Conservation (phyloP, 2,329 filamentous ascomycete genomes). For the Pyricularia pennisetigena region DNA sequence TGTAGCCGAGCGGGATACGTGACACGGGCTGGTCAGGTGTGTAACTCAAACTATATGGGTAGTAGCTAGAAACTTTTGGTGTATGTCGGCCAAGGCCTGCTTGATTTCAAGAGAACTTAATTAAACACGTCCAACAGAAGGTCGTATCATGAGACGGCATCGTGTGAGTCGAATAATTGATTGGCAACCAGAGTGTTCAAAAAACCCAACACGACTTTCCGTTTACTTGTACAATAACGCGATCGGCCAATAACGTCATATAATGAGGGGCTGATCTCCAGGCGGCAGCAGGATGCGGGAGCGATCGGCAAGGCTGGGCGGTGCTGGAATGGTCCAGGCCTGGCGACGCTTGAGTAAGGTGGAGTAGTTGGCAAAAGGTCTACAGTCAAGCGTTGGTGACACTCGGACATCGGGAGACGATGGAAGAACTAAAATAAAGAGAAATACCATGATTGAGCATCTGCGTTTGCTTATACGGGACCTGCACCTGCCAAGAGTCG, state of each 20-base stretch:
- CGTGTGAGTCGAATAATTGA: neutral
- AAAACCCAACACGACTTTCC: neutral
- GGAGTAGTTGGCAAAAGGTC: neutral
- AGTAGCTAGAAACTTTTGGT: too few relatives aligned
- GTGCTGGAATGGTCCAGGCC: neutral
- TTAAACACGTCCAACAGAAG: neutral
- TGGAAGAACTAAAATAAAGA: neutral
- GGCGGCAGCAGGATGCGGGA: neutral
- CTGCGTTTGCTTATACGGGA: neutral
- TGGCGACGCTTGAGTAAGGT: neutral
- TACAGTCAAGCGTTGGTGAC: neutral
- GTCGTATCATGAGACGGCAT: neutral
- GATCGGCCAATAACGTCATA: neutral
- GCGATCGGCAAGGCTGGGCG: neutral
- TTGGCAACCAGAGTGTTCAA: neutral
- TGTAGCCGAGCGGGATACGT: neutral
- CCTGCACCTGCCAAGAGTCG: neutral
- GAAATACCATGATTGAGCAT: neutral
- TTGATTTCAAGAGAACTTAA: neutral
- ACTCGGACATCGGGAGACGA: neutral
- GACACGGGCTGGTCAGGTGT: neutral
- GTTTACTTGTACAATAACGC: neutral
- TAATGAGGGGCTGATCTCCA: neutral
- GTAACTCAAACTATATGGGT: neutral
- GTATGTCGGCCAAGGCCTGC: too few relatives aligned